Conservation (phyloP, 2,329 filamentous ascomycete species). For the Gremmenia infestans region DNA sequence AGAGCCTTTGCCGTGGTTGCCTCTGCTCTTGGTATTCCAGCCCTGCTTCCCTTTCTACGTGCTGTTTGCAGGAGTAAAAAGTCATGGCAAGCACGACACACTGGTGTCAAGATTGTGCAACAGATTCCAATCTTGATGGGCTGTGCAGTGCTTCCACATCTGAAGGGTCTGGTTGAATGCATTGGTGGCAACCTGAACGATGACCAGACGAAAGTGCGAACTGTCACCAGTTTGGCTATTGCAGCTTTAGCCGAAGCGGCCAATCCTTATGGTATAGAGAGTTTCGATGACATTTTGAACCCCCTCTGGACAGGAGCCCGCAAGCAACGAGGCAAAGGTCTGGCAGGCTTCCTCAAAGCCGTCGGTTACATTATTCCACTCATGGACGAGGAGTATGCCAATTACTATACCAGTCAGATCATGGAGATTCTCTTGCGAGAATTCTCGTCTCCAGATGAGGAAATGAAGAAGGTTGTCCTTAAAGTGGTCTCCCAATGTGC, state of each 20-base stretch:
- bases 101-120: conserved; percentile 97
- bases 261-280: conserved; percentile 98
- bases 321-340: conserved; percentile 92
- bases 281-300: conserved; percentile 95
- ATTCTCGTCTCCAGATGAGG: conserved; percentile 94
- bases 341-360: conserved; percentile 94
- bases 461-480: conserved; percentile 99
- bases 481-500: conserved; percentile 97
- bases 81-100: conserved; percentile 97
- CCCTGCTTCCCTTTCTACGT: conserved; percentile 87
- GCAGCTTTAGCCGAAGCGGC: conserved; percentile 93
- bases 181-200: conserved; percentile 95
- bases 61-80: conserved; percentile 98
- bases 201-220: conserved; percentile 95
- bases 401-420: conserved; percentile 97
- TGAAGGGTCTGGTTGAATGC: conserved; percentile 94
- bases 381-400: conserved; percentile 99
- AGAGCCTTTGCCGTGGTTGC: conserved; percentile 96
- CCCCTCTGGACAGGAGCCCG: conserved; percentile 80
- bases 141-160: conserved; percentile 88
- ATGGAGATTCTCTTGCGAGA: conserved; percentile 97
- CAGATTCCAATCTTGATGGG: conserved; percentile 99
- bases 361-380: conserved; percentile 97
- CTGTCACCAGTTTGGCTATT: conserved; percentile 91
- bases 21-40: conserved; percentile 91